phyloP scores from a whole-genome alignment of 768 basidiomycete genomes.

The Hericium alpestre region DNA sequence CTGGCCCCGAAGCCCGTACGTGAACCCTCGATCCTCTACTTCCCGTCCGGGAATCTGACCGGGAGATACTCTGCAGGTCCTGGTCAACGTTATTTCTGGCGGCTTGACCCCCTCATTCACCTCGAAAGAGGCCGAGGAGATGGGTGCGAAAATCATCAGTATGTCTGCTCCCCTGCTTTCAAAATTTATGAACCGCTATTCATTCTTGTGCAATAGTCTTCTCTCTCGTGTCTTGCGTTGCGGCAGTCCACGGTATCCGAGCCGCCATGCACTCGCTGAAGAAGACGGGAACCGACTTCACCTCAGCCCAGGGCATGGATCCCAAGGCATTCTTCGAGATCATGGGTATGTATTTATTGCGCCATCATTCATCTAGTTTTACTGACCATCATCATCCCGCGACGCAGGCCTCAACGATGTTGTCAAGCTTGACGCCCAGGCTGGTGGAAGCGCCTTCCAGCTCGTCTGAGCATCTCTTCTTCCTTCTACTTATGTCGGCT shows the following conservation, averaged over 20 bases:
- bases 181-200: background rate
- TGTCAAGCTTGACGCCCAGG: background rate
- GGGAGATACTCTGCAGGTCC: conserved; percentile 28
- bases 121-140: conserved; percentile 51
- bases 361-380: background rate
- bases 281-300: conserved; percentile 69
- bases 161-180: conserved; percentile 17
- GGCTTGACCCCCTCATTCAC: conserved; percentile 71
- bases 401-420: conserved; percentile 1
- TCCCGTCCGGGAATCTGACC: background rate
- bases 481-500: background rate
- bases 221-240: conserved; percentile 66
- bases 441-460: background rate
- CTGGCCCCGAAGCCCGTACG: conserved; percentile 61
- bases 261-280: conserved; percentile 67
- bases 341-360: conserved; percentile 37
- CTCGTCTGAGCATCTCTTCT: background rate
- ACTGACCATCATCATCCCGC: background rate
- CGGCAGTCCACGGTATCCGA: conserved; percentile 67
- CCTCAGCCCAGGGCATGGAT: conserved; percentile 52
- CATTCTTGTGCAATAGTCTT: conserved; percentile 36
- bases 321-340: conserved; percentile 71
- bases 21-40: background rate
- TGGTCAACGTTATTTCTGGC: conserved; percentile 73
- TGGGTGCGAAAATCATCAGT: conserved; percentile 75